Evolutionary conservation across 495 filamentous ascomycete species (phyloP), one percentile per base, ranked within the genome.

Genomic region (Podospora sp.): DNA sequence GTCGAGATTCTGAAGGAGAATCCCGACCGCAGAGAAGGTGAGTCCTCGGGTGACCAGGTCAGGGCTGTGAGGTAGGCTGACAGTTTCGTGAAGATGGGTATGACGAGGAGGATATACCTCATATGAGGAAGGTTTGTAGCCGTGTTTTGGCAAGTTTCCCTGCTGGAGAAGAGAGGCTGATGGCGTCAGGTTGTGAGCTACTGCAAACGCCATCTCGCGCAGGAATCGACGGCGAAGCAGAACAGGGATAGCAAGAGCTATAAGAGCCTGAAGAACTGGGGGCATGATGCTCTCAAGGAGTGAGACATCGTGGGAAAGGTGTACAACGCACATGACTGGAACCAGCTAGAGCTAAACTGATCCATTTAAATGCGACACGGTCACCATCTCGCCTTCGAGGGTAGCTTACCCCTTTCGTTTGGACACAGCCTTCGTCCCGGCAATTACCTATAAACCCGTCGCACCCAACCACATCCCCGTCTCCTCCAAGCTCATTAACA

Each of bases 211-310:
- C 88, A 89, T 76, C 70, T 91, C 2, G 89, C 86, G 25, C 86
- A 90, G 73, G 88, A 91, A 77, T 82, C 80, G 46, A 82, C 75
- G 27, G 86, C 82, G 14, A 90, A 87, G 77, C 78, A 66, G 71
- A 88, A 75, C 80, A 81, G 5, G 5, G 61, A 33, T 6, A 72
- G 29, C 67, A 78, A 58, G 71, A 72, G 64, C 64, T 77, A 26
- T 68, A 76, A 49, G 71, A 83, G 36, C 86, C 83, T 90, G 75
- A 90, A 90, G 80, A 91, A 90, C 65, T 90, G 88, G 87, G 86
- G 87, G 0, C 87, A 90, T 76, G 88, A 90, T 82, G 75, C 86
- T 9, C 73, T 80, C 66, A 89, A 87, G 72, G 75, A 71, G 68
- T 72, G 62, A 55, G 21, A 40, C 16, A 20, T 33, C n/a, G n/a